Base-by-base conservation (phyloP, 2,329 filamentous ascomycete genomes). In the Seiridium cupressi region DNA sequence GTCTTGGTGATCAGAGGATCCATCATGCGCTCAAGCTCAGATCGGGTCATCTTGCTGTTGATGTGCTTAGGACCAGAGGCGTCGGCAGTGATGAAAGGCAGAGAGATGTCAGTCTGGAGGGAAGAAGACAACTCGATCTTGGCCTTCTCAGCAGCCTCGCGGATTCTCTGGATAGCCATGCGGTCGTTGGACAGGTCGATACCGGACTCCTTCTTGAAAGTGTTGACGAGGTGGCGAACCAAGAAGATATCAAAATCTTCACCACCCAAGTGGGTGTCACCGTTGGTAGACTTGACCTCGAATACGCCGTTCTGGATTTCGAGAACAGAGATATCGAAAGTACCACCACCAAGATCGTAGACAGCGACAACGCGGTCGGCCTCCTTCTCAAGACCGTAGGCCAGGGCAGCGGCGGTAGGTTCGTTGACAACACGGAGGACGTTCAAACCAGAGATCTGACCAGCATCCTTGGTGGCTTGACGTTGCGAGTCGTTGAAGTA, bases 401-500 rank as follows among this genome's bases (percentile, higher is more conserved):
- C 94, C 69, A 98, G 87, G 65, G 94, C 94, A 68, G 94, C 94
- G 72, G 94, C 94, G 68, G 94, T 98, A 62, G 94, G 94, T 85
- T 98, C 94, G 84, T 97, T 97, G 67, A 98, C 92, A 63, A 97
- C 93, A 87, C 94, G 93, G 72, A 97, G 90, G 68, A 98, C 94
- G 77, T 97, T 97, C 59, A 98, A 87, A 75, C 94, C 94, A 71
- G 94, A 87, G 72, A 98, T 98, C 79, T 96, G 92, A 81, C 94
- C 94, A 67, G 94, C 94, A 75, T 98, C 93, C 87, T 97, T 98
- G 80, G 93, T 98, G 70, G 93, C 93, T 81, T 97, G 94, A 81
- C 93, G 91, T 83, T 98, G 93, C 62, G 92, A 93, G 80, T 98
- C 93, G 81, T 98, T 98, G 87, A 98, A 98, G 86, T 98, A 98